Evolutionary conservation across 345 rosid genomes (phyloP).

Genomic region (Tarenaya hassleriana): DNA sequence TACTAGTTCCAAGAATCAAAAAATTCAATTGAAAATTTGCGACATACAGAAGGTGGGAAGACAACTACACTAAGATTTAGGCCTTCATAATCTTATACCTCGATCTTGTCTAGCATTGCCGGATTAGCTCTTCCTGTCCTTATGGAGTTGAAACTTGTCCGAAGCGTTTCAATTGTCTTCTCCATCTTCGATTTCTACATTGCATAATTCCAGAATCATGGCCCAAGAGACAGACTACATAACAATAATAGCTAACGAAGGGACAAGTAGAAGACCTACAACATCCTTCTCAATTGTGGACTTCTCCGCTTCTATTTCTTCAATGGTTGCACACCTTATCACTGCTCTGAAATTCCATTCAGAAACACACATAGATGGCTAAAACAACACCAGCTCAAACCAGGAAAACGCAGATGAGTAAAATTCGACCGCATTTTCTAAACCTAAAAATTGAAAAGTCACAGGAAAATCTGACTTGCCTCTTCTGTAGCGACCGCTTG

Average conservation of each 20-base stretch:
- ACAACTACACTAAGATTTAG: not conserved
- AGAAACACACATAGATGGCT: not conserved
- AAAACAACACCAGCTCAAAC: not conserved
- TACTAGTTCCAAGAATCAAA: too few relatives aligned
- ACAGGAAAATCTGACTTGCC: too few relatives aligned
- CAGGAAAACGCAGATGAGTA: not conserved
- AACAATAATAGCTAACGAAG: constrained; percentile 10
- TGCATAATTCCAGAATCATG: constrained; percentile 4
- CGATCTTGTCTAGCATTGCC: constrained; percentile 78
- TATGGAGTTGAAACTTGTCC: constrained; percentile 67
- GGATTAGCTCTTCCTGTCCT: constrained; percentile 88
- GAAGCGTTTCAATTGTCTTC: constrained; percentile 70
- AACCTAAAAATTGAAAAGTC: not conserved
- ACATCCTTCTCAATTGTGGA: constrained; percentile 68
- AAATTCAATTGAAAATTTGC: too few relatives aligned
- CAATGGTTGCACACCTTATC: constrained; percentile 74
- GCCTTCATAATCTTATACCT: constrained; percentile 33
- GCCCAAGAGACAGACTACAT: not conserved
- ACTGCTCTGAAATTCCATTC: constrained; percentile 37
- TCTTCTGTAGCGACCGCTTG: constrained; percentile 37
- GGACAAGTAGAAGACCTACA: constrained; percentile 39
- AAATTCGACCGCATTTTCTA: not conserved
- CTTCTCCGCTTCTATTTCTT: constrained; percentile 87
- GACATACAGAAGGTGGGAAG: not conserved
- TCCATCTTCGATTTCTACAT: constrained; percentile 85